A percentile compares a stretch with the other conserved stretches of the same genome.
phyloP scores from a whole-genome alignment of 345 rosid genomes.

The Pelargonium nanum region DNA sequence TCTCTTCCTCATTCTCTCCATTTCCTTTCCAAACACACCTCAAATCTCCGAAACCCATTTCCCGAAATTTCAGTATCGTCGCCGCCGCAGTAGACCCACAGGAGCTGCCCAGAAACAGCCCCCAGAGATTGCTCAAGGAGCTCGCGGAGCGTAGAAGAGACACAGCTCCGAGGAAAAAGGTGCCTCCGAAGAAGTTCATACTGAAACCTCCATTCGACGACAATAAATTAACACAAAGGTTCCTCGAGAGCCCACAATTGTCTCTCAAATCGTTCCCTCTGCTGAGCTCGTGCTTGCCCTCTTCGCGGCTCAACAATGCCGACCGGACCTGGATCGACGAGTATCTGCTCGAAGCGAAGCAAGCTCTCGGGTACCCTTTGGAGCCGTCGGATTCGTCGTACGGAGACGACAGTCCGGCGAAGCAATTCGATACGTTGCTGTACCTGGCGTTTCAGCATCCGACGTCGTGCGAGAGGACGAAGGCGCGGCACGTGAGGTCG shows the following conservation, averaged over 20 bases:
- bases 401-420: conserved; percentile 85
- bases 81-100: conserved; percentile 54
- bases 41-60: conserved; percentile 20
- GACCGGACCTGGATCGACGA: conserved; percentile 88
- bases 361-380: conserved; percentile 78
- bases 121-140: conserved; percentile 88
- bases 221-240: conserved; percentile 61
- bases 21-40: conserved; percentile 29
- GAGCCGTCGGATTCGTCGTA: conserved; percentile 43
- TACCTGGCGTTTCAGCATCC: conserved; percentile 91
- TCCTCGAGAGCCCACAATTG: conserved; percentile 78
- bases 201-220: conserved; percentile 82
- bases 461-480: conserved; percentile 71
- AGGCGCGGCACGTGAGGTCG: conserved; percentile 66
- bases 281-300: conserved; percentile 77
- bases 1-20: conserved; percentile 49
- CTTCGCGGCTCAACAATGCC: conserved; percentile 70
- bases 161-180: conserved; percentile 51
- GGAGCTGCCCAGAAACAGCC: conserved; percentile 61
- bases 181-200: conserved; percentile 64
- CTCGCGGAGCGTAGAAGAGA: conserved; percentile 68
- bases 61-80: conserved; percentile 28
- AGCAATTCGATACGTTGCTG: conserved; percentile 75
- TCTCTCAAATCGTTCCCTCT: conserved; percentile 80
- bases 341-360: conserved; percentile 83